phyloP scores from a whole-genome alignment of 1,139 yeast species.

The Geotrichum aggregatum region DNA sequence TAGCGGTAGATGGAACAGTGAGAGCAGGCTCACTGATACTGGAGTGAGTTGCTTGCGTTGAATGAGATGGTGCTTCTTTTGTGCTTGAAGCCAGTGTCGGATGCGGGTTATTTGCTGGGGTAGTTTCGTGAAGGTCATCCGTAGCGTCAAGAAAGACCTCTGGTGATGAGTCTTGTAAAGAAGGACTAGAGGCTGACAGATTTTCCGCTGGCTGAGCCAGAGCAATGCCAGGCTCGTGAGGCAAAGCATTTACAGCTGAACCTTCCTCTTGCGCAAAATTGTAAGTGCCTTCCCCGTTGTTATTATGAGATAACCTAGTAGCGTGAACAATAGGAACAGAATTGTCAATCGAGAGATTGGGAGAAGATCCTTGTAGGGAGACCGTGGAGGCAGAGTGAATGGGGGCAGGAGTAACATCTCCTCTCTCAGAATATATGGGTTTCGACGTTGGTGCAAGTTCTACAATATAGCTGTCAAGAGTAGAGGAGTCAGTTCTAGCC shows the following conservation, averaged over 20 bases:
- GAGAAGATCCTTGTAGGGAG: slow-evolving; percentile 11
- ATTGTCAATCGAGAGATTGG: not conserved
- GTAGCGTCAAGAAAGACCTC: too few species aligned
- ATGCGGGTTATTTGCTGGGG: too few species aligned
- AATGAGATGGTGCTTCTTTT: too few species aligned
- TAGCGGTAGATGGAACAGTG: not conserved
- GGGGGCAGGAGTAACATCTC: slow-evolving; percentile 6
- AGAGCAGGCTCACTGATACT: too few species aligned
- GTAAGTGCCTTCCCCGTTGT: too few species aligned
- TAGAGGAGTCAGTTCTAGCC: too few species aligned
- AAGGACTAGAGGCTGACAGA: not conserved
- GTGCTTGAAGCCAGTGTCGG: too few species aligned
- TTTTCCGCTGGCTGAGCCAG: too few species aligned
- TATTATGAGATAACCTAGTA: not conserved
- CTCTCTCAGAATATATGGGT: slow-evolving; percentile 2
- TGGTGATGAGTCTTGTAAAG: not conserved
- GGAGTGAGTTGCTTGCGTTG: too few species aligned
- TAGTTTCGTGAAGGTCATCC: too few species aligned
- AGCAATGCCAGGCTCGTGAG: not conserved
- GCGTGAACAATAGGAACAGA: not conserved
- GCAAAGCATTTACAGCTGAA: not conserved
- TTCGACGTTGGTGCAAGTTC: slow-evolving; percentile 13
- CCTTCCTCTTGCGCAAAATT: not conserved
- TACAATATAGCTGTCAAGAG: too few species aligned
- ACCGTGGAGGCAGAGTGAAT: slow-evolving; percentile 10